A percentile compares a stretch with the other conserved stretches of the same genome.
phyloP scores from a whole-genome alignment of 768 basidiomycete species.

The Udeniomyces megalosporus region DNA sequence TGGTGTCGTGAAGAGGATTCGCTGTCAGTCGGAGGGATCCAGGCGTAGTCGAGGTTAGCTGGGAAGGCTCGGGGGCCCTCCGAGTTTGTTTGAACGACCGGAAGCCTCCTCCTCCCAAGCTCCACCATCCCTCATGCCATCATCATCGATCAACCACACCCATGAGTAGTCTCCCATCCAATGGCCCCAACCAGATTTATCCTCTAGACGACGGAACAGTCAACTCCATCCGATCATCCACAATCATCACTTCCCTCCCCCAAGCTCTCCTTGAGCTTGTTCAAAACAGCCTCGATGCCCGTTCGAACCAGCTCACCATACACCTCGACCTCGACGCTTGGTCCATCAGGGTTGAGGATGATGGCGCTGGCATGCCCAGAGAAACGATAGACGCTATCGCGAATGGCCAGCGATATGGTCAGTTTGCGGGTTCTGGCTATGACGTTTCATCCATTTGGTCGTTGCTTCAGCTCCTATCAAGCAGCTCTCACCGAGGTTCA shows the following conservation, averaged over 20 bases:
- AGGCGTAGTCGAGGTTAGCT: no score
- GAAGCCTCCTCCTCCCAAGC: not conserved
- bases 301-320: slow-evolving; percentile 49
- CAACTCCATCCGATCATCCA: slow-evolving; percentile 49
- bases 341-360: slow-evolving; percentile 70
- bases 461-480: no score
- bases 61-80: no score
- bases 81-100: no score
- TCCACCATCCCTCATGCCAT: not conserved
- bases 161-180: not conserved
- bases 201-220: no score
- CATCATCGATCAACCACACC: not conserved
- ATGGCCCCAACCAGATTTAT: not conserved
- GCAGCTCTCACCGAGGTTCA: no score
- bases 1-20: no score
- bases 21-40: no score
- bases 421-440: not conserved
- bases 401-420: not conserved
- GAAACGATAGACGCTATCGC: not conserved
- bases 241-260: slow-evolving; percentile 65
- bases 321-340: slow-evolving; percentile 54
- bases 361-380: slow-evolving; percentile 45
- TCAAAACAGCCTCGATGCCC: slow-evolving; percentile 79
- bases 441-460: no score
- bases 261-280: slow-evolving; percentile 69